phyloP scores from a whole-genome alignment of 2,329 filamentous ascomycete species.

The Xylariaceae sp. region DNA sequence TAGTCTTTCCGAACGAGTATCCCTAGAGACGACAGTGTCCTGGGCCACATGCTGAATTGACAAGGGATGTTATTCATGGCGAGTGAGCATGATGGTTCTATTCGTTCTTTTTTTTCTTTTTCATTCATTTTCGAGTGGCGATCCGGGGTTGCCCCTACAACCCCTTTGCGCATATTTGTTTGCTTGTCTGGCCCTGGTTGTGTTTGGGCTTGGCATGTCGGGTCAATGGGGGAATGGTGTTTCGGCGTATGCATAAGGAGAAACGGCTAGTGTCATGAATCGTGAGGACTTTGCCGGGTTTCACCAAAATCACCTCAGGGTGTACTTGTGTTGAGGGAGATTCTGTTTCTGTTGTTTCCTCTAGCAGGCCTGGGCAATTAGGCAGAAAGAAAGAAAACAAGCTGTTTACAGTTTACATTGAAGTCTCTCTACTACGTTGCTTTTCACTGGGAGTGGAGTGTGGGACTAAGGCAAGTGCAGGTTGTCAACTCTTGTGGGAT shows the following conservation, averaged over 20 bases:
- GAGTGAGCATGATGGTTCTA: not conserved
- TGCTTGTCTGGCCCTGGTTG: conserved; percentile 6
- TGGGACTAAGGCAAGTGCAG: conserved; percentile 8
- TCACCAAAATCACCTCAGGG: conserved; percentile 2
- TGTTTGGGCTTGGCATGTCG: conserved; percentile 17
- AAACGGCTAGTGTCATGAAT: conserved; percentile 14
- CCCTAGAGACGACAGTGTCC: conserved; percentile 10
- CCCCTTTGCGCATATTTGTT: conserved; percentile 13
- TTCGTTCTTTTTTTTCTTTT: not conserved
- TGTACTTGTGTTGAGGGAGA: conserved; percentile 4
- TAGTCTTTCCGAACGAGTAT: conserved; percentile 18
- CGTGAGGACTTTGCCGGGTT: conserved; percentile 8
- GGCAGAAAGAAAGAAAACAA: not conserved
- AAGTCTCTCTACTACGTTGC: conserved; percentile 11
- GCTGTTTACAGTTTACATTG: not conserved
- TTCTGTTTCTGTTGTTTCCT: conserved; percentile 1
- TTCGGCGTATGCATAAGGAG: conserved; percentile 16
- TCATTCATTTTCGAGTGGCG: conserved; percentile 12
- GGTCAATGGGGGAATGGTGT: conserved; percentile 18
- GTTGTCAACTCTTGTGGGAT: no score
- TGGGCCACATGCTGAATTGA: conserved; percentile 13
- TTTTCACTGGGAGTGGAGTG: conserved; percentile 8
- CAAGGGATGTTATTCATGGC: not conserved
- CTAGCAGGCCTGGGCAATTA: conserved; percentile 1
- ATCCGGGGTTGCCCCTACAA: conserved; percentile 11